Evolutionary conservation across 257 asterid species (phyloP), one percentile per base, ranked within the genome.

Genomic region (Paraleonurus japonicus): DNA sequence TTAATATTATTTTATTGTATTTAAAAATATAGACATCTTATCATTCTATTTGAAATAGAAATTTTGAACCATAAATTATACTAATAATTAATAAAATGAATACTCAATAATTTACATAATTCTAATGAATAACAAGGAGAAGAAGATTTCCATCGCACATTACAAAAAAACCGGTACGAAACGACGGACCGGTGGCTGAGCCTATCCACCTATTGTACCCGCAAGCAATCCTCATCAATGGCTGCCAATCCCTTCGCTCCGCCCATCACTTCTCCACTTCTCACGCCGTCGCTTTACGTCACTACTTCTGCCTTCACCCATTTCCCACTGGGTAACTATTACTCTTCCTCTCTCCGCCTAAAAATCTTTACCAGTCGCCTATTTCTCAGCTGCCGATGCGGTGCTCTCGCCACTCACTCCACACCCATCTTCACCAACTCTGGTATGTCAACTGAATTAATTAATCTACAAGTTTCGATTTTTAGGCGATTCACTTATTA

Each of bases 361-460:
- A 77, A 72, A 28, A 27, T 75, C 53, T 24, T 51, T 5, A 45
- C 17, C 77, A 39, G 19, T 19, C 82, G 65, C 20, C 73, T 75
- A 9, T 23, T 58, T 13, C 60, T 76, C 74, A 76, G 78, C 39
- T 83, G 83, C 85, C 77, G 75, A 27, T 78, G 83, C 79, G 69
- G 73, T 69, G 78, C 82, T 27, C 62, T 80, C 61, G 51, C 89
- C 63, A 45, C 48, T 19, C 71, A 28, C 61, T 72, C 87, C 57
- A 20, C 77, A 32, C 57, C 59, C 51, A 23, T 70, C 19, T 20
- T 58, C 62, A 0, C 79, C 26, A 73, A 68, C 33, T 53, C 87
- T 20, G 81, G 95, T 86, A 79, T 66, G 84, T 75, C 19, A 28
- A 20, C 10, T 1, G 0, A 30, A 5, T 13, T 5, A 1, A 16